These are phyloP conservation scores for Fusarium anthophilum DNA, from an alignment of 2,329 filamentous ascomycete genomes.

Conservation along the genomic window DNA sequence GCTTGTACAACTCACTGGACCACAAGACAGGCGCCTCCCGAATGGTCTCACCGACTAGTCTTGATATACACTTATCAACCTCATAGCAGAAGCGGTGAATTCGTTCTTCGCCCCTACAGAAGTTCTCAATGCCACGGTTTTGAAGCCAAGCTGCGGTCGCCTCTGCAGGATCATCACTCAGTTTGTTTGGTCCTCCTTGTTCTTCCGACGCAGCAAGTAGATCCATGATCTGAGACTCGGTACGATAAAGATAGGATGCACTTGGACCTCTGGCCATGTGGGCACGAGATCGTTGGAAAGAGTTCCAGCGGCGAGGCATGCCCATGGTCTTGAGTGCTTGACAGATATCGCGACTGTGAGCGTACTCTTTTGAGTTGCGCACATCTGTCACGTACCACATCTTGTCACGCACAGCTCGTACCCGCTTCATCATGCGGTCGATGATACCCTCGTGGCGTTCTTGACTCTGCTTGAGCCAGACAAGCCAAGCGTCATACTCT, in stretches of 20 bases:
- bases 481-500: conserved; percentile 82
- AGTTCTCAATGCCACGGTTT: conserved; percentile 85
- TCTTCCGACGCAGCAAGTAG: conserved; percentile 83
- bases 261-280: conserved; percentile 58
- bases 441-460: conserved; percentile 79
- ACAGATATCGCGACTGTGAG: conserved; percentile 86
- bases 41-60: conserved; percentile 85
- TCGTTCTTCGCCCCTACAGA: conserved; percentile 92
- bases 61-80: conserved; percentile 84
- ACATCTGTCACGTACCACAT: conserved; percentile 99
- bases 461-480: conserved; percentile 84
- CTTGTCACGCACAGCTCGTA: conserved; percentile 86
- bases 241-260: conserved; percentile 77
- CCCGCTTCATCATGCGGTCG: conserved; percentile 76
- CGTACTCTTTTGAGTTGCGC: conserved; percentile 86
- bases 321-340: conserved; percentile 93
- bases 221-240: conserved; percentile 86
- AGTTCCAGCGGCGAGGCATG: conserved; percentile 65
- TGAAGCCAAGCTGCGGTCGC: conserved; percentile 85
- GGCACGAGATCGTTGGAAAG: conserved; percentile 60
- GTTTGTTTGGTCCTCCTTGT: conserved; percentile 91
- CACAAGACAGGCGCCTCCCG: conserved; percentile 87
- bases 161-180: conserved; percentile 94
- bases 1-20: conserved; percentile 88
- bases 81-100: conserved; percentile 95